Evolutionary conservation across 2,329 filamentous ascomycete genomes (phyloP), one percentile per base, ranked within the genome.

Genomic region (Eutypa lata): DNA sequence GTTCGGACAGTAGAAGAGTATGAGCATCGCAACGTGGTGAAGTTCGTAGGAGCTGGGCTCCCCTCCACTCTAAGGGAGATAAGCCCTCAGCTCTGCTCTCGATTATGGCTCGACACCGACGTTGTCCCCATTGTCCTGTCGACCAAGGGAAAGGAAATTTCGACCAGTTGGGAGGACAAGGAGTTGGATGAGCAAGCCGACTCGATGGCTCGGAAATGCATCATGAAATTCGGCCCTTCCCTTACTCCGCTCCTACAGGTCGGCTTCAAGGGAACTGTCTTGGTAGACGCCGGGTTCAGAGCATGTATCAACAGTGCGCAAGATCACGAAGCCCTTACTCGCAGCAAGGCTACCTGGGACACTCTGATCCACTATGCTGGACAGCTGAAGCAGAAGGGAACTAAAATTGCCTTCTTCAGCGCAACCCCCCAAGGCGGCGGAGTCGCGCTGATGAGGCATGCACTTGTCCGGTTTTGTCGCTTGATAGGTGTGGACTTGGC

Each of bases 341-440:
- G 88, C 48, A 72, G 77, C 18, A 61, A 72, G 1, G 71, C 74
- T 3, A 91, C 88, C 0, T 91, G 88, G 87, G 73, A 80, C 38
- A 76, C 86, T 1, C 82, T 85, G 40, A 73, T 86, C 63, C 76
- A 83, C 48, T 90, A 81, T 60, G 86, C 83, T 47, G 70, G 80
- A 35, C 78, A 83, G 26, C 76, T 91, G 47, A 86, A 86, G 58
- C 66, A 76, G 52, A 79, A 82, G 48, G 84, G 87, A 52, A 79
- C 82, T 54, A 88, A 84, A 65, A 78, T 91, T 61, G 88, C 88
- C 2, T 91, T 91, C 71, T 91, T 92, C 76, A 91, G 87, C 65
- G 83, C 84, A 50, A 92, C 89, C 1, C 89, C 89, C 2, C 89
- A 92, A 65, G 89, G 89, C n/a, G 89, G 89, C 48, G 89, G 89